Percentiles rank a stretch among this genome's conserved stretches.
Conservation (phyloP, 768 basidiomycete genomes). For the Nidularia pulvinata region DNA sequence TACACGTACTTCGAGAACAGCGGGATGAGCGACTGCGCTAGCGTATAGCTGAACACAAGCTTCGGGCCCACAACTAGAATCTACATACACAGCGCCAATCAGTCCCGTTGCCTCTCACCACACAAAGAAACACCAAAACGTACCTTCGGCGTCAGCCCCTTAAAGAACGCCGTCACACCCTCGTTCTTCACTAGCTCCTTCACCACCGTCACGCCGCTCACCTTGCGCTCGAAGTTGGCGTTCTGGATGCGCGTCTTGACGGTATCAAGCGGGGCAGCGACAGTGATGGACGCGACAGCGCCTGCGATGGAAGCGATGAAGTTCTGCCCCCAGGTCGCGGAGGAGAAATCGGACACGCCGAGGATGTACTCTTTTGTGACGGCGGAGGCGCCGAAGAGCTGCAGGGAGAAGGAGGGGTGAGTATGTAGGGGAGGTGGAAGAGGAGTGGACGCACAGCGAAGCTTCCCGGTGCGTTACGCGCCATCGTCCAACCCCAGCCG, state of each 20-base stretch:
- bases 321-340: conserved; percentile 98
- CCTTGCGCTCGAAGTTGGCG: conserved; percentile 92
- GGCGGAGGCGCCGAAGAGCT: conserved; percentile 98
- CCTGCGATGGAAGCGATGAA: conserved; percentile 95
- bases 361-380: conserved; percentile 93
- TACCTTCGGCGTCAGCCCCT: conserved; percentile 97
- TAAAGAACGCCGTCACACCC: conserved; percentile 86
- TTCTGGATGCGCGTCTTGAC: conserved; percentile 99
- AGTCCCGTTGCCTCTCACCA: not conserved
- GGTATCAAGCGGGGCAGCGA: conserved; percentile 94
- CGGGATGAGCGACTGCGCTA: conserved; percentile 95
- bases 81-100: conserved; percentile 35
- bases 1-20: conserved; percentile 86
- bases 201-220: conserved; percentile 77
- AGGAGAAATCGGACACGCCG: conserved; percentile 85
- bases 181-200: conserved; percentile 88
- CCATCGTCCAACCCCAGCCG: conserved; percentile 99
- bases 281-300: conserved; percentile 92
- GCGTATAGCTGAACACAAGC: conserved; percentile 97
- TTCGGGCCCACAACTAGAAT: conserved; percentile 97
- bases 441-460: conserved; percentile 72
- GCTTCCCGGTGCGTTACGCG: conserved; percentile 93
- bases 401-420: conserved; percentile 1
- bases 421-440: not conserved
- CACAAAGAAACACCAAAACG: conserved; percentile 14